Base-by-base conservation (phyloP, 441 rosid species). In the Adansonia gregorii region DNA sequence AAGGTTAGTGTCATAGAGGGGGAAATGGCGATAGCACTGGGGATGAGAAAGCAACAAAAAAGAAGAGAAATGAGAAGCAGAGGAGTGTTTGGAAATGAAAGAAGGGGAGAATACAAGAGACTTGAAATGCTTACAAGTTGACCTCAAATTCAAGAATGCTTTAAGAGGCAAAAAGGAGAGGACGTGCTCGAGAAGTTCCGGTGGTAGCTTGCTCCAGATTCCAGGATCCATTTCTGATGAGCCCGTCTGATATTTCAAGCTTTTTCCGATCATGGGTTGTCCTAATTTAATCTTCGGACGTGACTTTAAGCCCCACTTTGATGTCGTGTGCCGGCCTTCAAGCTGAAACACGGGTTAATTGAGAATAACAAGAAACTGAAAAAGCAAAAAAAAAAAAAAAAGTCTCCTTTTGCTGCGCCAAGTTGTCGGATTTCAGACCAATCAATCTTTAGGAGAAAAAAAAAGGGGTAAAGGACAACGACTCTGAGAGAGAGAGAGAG, bases 21-120 rank as follows among this genome's bases (percentile, higher is more conserved):
- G 88, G 80, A 86, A 88, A 1, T 81, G 80, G n/a, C 82, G 78
- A n/a, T 73, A 43, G 39, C 87, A 86, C 67, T 91, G 94, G 76
- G 98, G 96, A 65, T 92, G 96, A 61, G 95, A 92, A 72, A 95
- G 90, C 69, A 95, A 79, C 74, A 95, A 89, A 70, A 93, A 91
- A 0, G 95, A 87, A 81, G 96, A 86, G 75, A 87, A 79, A 56
- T 88, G 76, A n/a, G 83, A 68, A 74, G 82, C 78, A 76, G 91
- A 81, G 17, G 24, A 80, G 84, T 77, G 86, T 52, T 78, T 90
- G 78, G 98, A 91, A 49, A 87, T 79, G 83, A 91, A 91, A 56
- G 82, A 61, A 48, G 90, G 91, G 24, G 93, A 86, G 73, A 79
- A 87, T 0, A 85, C 27, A 12, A 91, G 92, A 70, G 95, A 87